These are phyloP conservation scores for Xylaria sp. DNA, from an alignment of 495 filamentous ascomycete species.

Conservation along the genomic window DNA sequence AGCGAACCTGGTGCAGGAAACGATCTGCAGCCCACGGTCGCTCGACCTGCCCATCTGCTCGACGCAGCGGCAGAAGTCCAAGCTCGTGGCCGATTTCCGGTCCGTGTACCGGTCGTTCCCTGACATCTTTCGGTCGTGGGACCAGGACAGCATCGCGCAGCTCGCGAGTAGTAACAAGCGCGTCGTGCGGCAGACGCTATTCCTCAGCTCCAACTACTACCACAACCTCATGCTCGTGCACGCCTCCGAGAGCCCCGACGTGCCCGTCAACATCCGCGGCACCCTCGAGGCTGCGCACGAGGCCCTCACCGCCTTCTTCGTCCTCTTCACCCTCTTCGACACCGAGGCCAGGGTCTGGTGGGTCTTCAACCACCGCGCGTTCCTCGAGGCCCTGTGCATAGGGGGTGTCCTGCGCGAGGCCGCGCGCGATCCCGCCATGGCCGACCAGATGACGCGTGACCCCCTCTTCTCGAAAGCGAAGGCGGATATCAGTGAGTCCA, in stretches of 20 bases:
- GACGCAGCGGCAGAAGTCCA: slow-evolving; percentile 63
- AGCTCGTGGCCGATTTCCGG: slow-evolving; percentile 66
- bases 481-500: slow-evolving; percentile 61
- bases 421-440: slow-evolving; percentile 41
- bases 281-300: slow-evolving; percentile 74
- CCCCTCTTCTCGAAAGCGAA: slow-evolving; percentile 61
- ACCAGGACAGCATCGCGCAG: slow-evolving; percentile 56
- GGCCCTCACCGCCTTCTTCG: slow-evolving; percentile 68
- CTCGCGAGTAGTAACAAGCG: slow-evolving; percentile 62
- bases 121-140: slow-evolving; percentile 65
- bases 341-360: slow-evolving; percentile 75
- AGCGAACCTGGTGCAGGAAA: slow-evolving; percentile 73
- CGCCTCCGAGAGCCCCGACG: slow-evolving; percentile 63
- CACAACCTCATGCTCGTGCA: slow-evolving; percentile 77
- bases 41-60: slow-evolving; percentile 68
- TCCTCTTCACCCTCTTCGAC: slow-evolving; percentile 67
- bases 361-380: slow-evolving; percentile 77
- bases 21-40: slow-evolving; percentile 69
- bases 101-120: slow-evolving; percentile 70
- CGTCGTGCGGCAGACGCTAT: slow-evolving; percentile 69
- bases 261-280: slow-evolving; percentile 66
- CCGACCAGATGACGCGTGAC: slow-evolving; percentile 51
- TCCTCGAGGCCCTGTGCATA: slow-evolving; percentile 68
- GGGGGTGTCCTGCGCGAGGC: slow-evolving; percentile 54
- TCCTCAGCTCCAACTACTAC: slow-evolving; percentile 73